Conservation (phyloP, 2,329 filamentous ascomycete species). For the Talaromyces sp. region DNA sequence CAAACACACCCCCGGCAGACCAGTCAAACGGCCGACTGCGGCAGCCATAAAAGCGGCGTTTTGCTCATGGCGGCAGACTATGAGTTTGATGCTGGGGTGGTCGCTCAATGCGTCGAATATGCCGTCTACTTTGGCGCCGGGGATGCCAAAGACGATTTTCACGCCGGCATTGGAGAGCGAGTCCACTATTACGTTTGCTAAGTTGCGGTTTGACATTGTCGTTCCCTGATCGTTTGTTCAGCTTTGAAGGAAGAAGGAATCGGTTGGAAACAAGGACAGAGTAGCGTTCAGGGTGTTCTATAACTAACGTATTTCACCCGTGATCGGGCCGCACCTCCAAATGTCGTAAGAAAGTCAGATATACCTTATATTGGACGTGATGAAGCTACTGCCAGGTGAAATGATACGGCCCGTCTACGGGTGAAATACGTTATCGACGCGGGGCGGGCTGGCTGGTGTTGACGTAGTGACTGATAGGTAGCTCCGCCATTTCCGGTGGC, state of each 20-base stretch:
- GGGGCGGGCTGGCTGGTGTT: not conserved
- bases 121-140: slow-evolving; percentile 19
- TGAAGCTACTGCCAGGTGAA: no score
- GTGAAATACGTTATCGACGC: no score
- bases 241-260: no score
- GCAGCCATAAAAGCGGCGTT: slow-evolving; percentile 19
- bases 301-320: no score
- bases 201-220: slow-evolving; percentile 13
- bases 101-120: slow-evolving; percentile 18
- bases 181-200: slow-evolving; percentile 17
- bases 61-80: slow-evolving; percentile 19
- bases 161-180: slow-evolving; percentile 18
- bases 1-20: slow-evolving; percentile 15
- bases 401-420: no score
- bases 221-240: not conserved
- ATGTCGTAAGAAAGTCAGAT: no score
- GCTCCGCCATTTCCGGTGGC: slow-evolving; percentile 7
- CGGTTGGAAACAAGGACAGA: not conserved
- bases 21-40: slow-evolving; percentile 17
- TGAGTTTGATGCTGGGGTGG: slow-evolving; percentile 16
- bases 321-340: no score
- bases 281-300: not conserved
- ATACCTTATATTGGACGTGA: no score
- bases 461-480: not conserved
- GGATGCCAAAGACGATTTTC: slow-evolving; percentile 18